Percentiles rank a stretch among this genome's conserved stretches.
phyloP scores from a whole-genome alignment of 2,329 filamentous ascomycete genomes.

The Talaromyces sp. region DNA sequence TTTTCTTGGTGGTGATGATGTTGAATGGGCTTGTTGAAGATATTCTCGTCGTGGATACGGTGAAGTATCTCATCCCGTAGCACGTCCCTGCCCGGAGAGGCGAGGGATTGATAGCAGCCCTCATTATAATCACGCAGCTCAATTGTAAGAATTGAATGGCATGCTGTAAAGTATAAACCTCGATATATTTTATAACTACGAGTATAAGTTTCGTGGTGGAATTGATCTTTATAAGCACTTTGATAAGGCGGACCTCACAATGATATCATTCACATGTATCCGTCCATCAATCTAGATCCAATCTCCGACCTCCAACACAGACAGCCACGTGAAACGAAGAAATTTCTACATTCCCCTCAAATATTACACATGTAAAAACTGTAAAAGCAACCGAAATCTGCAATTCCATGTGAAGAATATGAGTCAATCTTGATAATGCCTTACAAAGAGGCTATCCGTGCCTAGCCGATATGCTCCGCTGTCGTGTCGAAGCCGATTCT shows the following conservation, averaged over 20 bases:
- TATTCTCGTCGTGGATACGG: background rate
- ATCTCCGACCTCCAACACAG: background rate
- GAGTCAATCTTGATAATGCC: background rate
- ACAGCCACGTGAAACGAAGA: background rate
- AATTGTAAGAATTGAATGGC: background rate
- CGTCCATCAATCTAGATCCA: background rate
- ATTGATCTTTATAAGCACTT: background rate
- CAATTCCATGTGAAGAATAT: background rate
- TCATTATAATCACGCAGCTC: background rate
- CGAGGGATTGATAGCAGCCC: background rate
- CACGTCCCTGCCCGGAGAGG: background rate
- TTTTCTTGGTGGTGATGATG: background rate
- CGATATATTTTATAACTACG: background rate
- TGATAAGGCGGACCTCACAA: constrained; percentile 13
- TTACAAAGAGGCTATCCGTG: background rate
- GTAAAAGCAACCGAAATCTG: background rate
- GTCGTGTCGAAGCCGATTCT: background rate
- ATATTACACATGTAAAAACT: background rate
- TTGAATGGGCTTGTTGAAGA: background rate
- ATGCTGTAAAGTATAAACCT: background rate
- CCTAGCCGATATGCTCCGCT: background rate
- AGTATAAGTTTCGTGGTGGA: background rate
- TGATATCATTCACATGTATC: constrained; percentile 20
- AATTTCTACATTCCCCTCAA: background rate
- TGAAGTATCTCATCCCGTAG: background rate